Evolutionary conservation across 2,329 filamentous ascomycete species (phyloP).

Genomic region (Pseudohalonectria lignicola): DNA sequence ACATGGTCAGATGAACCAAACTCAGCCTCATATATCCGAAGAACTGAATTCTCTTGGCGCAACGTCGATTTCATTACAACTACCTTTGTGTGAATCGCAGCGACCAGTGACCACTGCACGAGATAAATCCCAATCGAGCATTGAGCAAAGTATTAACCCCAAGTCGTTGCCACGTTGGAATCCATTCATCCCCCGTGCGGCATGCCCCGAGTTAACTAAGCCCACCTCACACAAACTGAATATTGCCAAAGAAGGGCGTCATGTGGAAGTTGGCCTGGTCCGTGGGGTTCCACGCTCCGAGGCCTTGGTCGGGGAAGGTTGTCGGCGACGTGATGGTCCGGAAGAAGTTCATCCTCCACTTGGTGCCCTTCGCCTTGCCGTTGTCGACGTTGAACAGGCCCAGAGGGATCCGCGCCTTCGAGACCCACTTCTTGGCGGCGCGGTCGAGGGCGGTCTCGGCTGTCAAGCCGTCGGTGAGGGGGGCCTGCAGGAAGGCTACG

Average conservation of each 20-base stretch:
- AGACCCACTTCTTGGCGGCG: conserved; percentile 25
- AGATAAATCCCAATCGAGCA: no score
- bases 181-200: no score
- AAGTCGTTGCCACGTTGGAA: no score
- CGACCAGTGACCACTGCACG: no score
- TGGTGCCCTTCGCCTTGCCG: conserved; percentile 27
- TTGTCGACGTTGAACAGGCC: conserved; percentile 36
- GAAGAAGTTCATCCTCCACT: conserved; percentile 43
- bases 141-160: no score
- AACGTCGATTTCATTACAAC: no score
- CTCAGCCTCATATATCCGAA: no score
- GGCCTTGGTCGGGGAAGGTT: conserved; percentile 29
- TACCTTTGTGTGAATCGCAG: no score
- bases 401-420: conserved; percentile 29
- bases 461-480: conserved; percentile 27
- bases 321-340: conserved; percentile 29
- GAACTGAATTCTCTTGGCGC: no score
- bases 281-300: conserved; percentile 34
- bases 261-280: conserved; percentile 36
- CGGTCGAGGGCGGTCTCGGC: conserved; percentile 27
- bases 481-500: conserved; percentile 27
- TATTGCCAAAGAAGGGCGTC: conserved; percentile 33
- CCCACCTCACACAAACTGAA: no score
- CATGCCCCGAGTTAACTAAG: no score
- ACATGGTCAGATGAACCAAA: no score